A percentile compares a stretch with the other conserved stretches of the same genome.
Conservation (phyloP, 306 rosid genomes). For the Lupinus albus region DNA sequence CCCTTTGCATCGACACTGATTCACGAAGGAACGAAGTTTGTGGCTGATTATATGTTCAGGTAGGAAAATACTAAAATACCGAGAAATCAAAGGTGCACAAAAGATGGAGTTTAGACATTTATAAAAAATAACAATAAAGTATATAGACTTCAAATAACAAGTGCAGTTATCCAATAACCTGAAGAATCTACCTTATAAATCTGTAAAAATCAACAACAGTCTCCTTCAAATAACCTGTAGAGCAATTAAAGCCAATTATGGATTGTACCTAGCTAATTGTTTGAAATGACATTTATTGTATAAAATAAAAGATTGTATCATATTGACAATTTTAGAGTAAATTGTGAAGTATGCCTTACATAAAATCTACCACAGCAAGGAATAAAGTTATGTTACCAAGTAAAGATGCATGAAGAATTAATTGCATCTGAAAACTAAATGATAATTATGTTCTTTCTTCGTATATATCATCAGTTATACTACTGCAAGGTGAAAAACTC, state of each 20-base stretch:
- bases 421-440: slow-evolving; percentile 28
- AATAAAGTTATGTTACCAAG: slow-evolving; percentile 14
- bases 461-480: too few species aligned
- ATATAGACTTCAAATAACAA: slow-evolving; percentile 27
- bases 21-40: slow-evolving; percentile 36
- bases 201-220: slow-evolving; percentile 52
- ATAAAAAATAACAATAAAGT: slow-evolving; percentile 19
- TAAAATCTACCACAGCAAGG: slow-evolving; percentile 20
- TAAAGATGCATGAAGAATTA: slow-evolving; percentile 21
- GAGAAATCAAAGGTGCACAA: background rate
- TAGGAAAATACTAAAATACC: slow-evolving; percentile 17
- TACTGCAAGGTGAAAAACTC: too few species aligned
- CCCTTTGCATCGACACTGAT: slow-evolving; percentile 74
- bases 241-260: slow-evolving; percentile 33
- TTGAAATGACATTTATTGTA: slow-evolving; percentile 13
- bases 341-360: slow-evolving; percentile 14
- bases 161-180: slow-evolving; percentile 27
- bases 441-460: background rate
- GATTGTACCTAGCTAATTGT: slow-evolving; percentile 22
- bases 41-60: slow-evolving; percentile 21
- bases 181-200: slow-evolving; percentile 63
- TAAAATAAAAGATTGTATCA: slow-evolving; percentile 10
- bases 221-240: slow-evolving; percentile 81
- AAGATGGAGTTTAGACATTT: background rate
- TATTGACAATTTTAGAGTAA: background rate